Evolutionary conservation across 2,329 filamentous ascomycete genomes (phyloP).

Genomic region (Cladosporium cucumerinum): DNA sequence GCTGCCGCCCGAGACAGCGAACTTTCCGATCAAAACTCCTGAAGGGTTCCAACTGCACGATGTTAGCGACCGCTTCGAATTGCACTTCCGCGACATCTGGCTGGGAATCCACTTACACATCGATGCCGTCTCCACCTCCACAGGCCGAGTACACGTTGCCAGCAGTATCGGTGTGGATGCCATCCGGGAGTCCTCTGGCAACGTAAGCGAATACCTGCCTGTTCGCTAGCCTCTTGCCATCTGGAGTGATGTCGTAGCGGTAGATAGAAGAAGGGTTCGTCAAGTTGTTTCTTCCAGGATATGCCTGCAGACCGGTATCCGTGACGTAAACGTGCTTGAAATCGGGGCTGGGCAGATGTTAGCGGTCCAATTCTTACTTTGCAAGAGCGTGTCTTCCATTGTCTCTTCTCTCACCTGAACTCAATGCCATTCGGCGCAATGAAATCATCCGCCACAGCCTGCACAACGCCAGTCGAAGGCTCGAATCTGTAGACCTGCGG

Average conservation of each 20-base stretch:
- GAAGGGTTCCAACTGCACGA: conserved; percentile 44
- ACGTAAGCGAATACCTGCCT: conserved; percentile 54
- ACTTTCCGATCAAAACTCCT: conserved; percentile 54
- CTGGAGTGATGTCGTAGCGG: conserved; percentile 39
- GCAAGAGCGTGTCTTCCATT: not conserved
- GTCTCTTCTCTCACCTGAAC: conserved; percentile 38
- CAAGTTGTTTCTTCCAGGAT: conserved; percentile 30
- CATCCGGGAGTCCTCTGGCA: conserved; percentile 56
- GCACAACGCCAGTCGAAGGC: conserved; percentile 50
- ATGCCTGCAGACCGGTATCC: conserved; percentile 48
- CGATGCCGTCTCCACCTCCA: conserved; percentile 42
- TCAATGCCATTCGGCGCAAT: conserved; percentile 55
- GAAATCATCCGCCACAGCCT: conserved; percentile 57
- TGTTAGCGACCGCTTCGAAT: not conserved
- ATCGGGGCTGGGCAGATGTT: conserved; percentile 39
- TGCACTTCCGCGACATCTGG: not conserved
- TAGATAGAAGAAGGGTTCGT: conserved; percentile 44
- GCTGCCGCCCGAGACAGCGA: conserved; percentile 44
- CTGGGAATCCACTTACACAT: conserved; percentile 37
- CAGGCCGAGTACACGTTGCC: conserved; percentile 53
- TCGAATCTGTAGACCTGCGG: conserved; percentile 58
- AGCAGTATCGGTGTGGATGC: conserved; percentile 51
- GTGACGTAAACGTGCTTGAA: conserved; percentile 53
- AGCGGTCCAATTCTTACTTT: not conserved
- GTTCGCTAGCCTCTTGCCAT: conserved; percentile 36